phyloP scores from a whole-genome alignment of 1,284 basidiomycete genomes.

The Ganoderma leucocontextum region DNA sequence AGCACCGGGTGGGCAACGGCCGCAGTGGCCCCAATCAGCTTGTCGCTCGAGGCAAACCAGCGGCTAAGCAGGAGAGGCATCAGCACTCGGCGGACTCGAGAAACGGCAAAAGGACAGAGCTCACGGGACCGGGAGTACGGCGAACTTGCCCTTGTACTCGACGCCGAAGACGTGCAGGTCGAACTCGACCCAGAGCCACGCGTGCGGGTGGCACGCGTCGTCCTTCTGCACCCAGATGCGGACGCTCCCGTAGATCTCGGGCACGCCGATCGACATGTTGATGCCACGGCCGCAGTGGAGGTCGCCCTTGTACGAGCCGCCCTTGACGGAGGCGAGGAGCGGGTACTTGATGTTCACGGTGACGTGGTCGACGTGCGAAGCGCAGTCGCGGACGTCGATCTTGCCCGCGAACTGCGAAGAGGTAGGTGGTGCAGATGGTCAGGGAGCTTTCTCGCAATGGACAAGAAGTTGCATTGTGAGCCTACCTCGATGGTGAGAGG shows the following conservation, averaged over 20 bases:
- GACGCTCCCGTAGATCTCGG: conserved; percentile 4
- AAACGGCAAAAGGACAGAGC: not conserved
- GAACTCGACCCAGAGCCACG: conserved; percentile 1
- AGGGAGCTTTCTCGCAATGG: not conserved
- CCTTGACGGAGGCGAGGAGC: conserved; percentile 7
- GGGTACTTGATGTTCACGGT: conserved; percentile 5
- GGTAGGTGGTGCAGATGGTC: not conserved
- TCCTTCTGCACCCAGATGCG: not conserved
- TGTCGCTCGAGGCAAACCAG: conserved; percentile 1
- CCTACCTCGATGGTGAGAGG: not conserved
- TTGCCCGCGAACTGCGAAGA: not conserved
- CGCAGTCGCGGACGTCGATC: conserved; percentile 7
- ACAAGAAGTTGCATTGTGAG: not conserved
- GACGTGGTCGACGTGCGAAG: not conserved
- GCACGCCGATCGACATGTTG: not conserved
- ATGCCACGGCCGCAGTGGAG: not conserved
- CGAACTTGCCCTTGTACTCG: conserved; percentile 7
- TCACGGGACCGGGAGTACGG: conserved; percentile 1
- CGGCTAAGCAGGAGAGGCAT: not conserved
- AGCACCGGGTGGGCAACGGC: not conserved
- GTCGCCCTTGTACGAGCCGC: not conserved
- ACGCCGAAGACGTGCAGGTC: not conserved
- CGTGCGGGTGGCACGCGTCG: not conserved
- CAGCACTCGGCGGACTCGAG: not conserved
- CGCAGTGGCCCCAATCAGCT: not conserved